Base-by-base conservation (phyloP, 169 alveolate genomes). In the Cryptosporidium felis region DNA sequence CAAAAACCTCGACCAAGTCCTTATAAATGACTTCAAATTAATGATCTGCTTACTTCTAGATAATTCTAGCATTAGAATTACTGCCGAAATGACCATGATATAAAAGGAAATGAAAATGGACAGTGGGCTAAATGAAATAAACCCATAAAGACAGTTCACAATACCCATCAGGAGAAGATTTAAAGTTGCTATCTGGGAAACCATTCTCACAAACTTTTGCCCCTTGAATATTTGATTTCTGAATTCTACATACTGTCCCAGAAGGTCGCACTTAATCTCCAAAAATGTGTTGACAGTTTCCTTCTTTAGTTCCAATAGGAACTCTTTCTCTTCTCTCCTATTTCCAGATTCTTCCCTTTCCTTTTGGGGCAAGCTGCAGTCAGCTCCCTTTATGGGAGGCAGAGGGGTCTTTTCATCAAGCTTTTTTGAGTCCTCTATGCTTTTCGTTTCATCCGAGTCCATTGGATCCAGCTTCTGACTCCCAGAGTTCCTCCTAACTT, bases 181-280 rank as follows among this genome's bases (percentile, higher is more conserved):
- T 30, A 44, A 30, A 3, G 81, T 65, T 12, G 81, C 60, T 9
- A 65, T 30, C 18, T 45, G 59, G 18, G 81, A 65, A n/a, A 65
- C 23, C 4, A 46, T 36, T 26, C 81, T 65, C 44, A 65, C 23
- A 10, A 38, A 26, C 32, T 21, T 65, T 26, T 46, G 81, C 14
- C 81, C 81, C 16, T 47, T 65, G 10, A 65, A 26, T 9, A 65
- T 16, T 44, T 65, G 81, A 30, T 65, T 4, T 46, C 81, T 44
- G 2, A 65, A 28, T 16, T 46, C 81, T 9, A 65, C 30, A 26
- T 65, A 65, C 59, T 65, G 81, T 32, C 49, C 62, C 10, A 65
- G 18, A 0, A 65, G 46, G 9, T 65, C 81, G 3, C 21, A 28
- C 36, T 65, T 65, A 4, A 65, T 23, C 18, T 46, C 61, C 8